These are phyloP conservation scores for Xylariaceae sp. DNA, from an alignment of 2,329 filamentous ascomycete species.

Conservation along the genomic window DNA sequence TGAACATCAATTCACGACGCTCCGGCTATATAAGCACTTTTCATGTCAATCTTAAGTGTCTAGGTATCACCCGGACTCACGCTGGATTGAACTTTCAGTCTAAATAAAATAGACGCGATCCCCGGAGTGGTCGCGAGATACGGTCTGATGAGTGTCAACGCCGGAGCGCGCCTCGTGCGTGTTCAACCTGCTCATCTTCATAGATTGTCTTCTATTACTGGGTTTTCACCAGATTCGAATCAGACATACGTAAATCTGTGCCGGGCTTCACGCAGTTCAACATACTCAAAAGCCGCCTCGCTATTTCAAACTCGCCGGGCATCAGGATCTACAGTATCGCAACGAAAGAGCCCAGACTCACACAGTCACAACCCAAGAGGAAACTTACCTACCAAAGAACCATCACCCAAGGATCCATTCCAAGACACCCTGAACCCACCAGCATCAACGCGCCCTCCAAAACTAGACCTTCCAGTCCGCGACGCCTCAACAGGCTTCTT, in stretches of 20 bases:
- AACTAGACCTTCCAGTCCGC: constrained; percentile 59
- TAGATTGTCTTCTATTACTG: constrained; percentile 1
- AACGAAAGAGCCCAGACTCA: not conserved
- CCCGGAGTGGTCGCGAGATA: not conserved
- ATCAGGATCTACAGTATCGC: constrained; percentile 1
- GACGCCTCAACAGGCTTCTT: constrained; percentile 42
- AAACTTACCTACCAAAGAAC: no score
- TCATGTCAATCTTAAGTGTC: no score
- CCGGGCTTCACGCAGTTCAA: not conserved
- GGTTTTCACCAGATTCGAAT: not conserved
- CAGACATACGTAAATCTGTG: not conserved
- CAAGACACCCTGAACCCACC: constrained; percentile 65
- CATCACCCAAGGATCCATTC: constrained; percentile 5
- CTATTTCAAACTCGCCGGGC: not conserved
- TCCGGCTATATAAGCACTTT: no score
- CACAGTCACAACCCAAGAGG: no score
- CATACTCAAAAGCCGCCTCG: not conserved
- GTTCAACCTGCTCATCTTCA: constrained; percentile 14
- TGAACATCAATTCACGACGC: no score
- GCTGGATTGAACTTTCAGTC: no score
- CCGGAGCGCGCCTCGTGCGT: constrained; percentile 28
- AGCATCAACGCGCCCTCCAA: constrained; percentile 65
- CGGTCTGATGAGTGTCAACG: constrained; percentile 20
- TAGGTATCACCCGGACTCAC: no score
- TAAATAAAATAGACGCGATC: not conserved